Evolutionary conservation across 2,329 filamentous ascomycete genomes (phyloP).

Genomic region (Aspergillus neotritici): DNA sequence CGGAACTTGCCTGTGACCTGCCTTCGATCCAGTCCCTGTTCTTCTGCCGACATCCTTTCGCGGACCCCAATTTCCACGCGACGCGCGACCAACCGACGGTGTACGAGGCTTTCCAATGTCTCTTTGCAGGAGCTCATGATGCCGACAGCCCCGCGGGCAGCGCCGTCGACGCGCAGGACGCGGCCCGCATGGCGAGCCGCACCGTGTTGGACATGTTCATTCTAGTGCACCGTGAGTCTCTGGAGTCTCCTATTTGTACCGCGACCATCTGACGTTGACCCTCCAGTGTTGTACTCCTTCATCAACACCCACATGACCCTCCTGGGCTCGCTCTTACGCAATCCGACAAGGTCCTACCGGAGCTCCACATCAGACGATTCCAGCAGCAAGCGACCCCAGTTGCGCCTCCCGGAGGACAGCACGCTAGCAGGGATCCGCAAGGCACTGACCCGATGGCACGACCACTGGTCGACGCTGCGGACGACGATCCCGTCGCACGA

Average conservation of each 20-base stretch:
- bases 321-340: constrained; percentile 25
- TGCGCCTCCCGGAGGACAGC: constrained; percentile 24
- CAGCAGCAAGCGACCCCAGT: constrained; percentile 2
- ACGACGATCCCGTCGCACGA: constrained; percentile 28
- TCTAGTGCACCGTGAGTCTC: constrained; percentile 36
- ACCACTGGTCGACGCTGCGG: constrained; percentile 33
- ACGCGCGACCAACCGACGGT: constrained; percentile 31
- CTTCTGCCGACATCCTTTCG: constrained; percentile 38
- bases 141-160: constrained; percentile 7
- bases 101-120: constrained; percentile 34
- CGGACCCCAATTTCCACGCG: constrained; percentile 35
- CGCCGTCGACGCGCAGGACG: not conserved
- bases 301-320: constrained; percentile 39
- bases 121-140: constrained; percentile 29
- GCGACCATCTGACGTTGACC: not conserved
- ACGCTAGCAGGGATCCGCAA: constrained; percentile 28
- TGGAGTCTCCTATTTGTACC: constrained; percentile 15
- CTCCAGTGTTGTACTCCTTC: constrained; percentile 36
- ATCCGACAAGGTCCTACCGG: constrained; percentile 2
- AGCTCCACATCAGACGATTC: constrained; percentile 4
- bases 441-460: constrained; percentile 35
- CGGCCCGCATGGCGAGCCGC: constrained; percentile 18
- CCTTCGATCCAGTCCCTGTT: constrained; percentile 40
- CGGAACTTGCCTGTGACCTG: constrained; percentile 42
- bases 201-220: constrained; percentile 40